A percentile compares a stretch with the other conserved stretches of the same genome.
These are phyloP conservation scores for Colletotrichum incanum DNA, from an alignment of 2,329 filamentous ascomycete genomes.

Conservation along the genomic window DNA sequence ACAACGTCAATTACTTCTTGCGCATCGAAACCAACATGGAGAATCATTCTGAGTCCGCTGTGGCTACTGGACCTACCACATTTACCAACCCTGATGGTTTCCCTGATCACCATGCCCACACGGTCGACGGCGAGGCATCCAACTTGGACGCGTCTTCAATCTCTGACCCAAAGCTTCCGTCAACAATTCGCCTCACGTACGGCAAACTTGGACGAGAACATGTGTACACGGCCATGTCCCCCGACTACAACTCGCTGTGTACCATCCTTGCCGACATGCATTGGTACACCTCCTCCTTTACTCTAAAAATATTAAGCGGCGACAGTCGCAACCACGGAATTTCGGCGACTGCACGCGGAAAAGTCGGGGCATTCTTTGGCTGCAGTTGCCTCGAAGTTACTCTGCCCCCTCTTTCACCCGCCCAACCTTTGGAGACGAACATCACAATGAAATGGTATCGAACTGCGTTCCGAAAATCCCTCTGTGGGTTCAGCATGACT, in stretches of 20 bases:
- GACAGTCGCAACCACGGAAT: neutral
- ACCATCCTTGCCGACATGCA: neutral
- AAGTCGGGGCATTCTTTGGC: neutral
- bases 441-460: neutral
- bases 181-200: neutral
- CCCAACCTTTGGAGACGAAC: neutral
- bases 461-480: neutral
- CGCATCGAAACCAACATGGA: neutral
- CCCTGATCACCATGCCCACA: neutral
- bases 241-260: neutral
- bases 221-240: neutral
- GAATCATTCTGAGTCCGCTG: too few species aligned
- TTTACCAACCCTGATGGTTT: too few species aligned
- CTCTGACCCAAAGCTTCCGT: neutral
- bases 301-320: neutral
- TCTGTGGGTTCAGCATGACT: neutral
- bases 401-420: neutral
- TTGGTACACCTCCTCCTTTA: constrained; percentile 1
- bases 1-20: neutral
- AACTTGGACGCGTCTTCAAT: neutral
- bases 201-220: neutral
- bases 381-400: neutral
- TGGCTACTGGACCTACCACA: neutral
- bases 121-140: neutral
- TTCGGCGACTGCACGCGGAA: neutral